Conservation (phyloP, 73 alveolate species). For the Paramecium primaurelia region DNA sequence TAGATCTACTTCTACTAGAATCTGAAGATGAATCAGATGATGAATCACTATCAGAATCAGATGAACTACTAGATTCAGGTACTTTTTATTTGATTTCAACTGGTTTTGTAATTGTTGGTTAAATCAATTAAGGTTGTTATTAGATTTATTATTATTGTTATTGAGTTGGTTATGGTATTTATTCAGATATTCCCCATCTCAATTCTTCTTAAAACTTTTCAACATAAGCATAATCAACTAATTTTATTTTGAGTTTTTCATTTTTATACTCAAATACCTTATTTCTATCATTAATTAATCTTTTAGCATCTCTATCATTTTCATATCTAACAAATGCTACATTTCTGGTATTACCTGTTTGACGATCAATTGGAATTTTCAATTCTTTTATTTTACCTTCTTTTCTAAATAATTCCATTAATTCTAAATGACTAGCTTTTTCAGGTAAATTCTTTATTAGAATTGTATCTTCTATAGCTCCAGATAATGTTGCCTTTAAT, state of each 20-base stretch:
- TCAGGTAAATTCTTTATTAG: constrained; percentile 72
- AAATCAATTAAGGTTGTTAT: not conserved
- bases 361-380: constrained; percentile 71
- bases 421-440: constrained; percentile 65
- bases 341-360: constrained; percentile 67
- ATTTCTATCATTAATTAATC: not conserved
- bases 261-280: not conserved
- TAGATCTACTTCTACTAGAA: constrained; percentile 1
- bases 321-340: constrained; percentile 74
- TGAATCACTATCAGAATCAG: constrained; percentile 26
- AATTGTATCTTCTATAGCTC: constrained; percentile 67
- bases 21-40: constrained; percentile 17
- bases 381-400: constrained; percentile 66
- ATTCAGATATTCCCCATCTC: not conserved
- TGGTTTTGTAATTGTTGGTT: not conserved
- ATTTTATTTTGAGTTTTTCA: not conserved
- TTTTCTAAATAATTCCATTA: constrained; percentile 63
- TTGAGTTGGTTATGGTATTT: not conserved
- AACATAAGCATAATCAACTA: constrained; percentile 25
- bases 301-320: constrained; percentile 63
- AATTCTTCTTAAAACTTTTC: constrained; percentile 17
- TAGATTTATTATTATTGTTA: not conserved
- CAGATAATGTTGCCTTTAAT: constrained; percentile 65
- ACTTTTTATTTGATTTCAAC: not conserved
- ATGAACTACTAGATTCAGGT: not conserved